These are phyloP conservation scores for Oryza glumipatula DNA, from an alignment of 176 grass and related monocot genomes.

Conservation along the genomic window DNA sequence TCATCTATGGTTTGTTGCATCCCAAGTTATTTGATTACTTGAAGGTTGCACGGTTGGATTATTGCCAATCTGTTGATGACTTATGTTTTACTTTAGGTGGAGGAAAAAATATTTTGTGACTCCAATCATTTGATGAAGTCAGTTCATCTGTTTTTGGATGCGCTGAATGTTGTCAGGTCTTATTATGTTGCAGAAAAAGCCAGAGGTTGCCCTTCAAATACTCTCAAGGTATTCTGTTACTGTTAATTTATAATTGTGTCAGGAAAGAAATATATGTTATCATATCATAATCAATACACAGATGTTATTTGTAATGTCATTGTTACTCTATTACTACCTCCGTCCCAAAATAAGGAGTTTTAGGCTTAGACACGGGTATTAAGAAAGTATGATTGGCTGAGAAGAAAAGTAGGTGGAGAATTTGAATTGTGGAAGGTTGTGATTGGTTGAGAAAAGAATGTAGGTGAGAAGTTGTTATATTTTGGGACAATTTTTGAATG, in stretches of 20 bases:
- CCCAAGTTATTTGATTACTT: constrained; percentile 32
- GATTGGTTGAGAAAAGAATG: too few species aligned
- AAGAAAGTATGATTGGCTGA: too few species aligned
- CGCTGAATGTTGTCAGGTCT: constrained; percentile 78
- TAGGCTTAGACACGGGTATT: background rate
- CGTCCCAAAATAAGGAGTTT: too few species aligned
- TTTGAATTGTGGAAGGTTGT: too few species aligned
- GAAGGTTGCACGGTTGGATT: constrained; percentile 11
- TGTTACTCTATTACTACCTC: background rate
- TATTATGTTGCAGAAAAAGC: constrained; percentile 73
- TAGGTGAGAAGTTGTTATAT: too few species aligned
- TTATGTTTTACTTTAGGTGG: constrained; percentile 58
- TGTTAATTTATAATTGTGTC: constrained; percentile 27
- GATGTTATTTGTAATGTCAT: constrained; percentile 19
- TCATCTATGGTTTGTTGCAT: constrained; percentile 62
- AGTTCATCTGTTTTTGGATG: constrained; percentile 80
- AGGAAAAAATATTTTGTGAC: constrained; percentile 87
- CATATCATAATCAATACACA: background rate
- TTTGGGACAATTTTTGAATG: too few species aligned
- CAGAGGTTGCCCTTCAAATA: constrained; percentile 51
- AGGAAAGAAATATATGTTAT: background rate
- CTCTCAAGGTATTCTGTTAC: constrained; percentile 63
- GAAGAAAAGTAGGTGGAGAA: too few species aligned
- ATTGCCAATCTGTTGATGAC: constrained; percentile 25
- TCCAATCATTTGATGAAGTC: constrained; percentile 82